A percentile compares a stretch with the other conserved stretches of the same genome.
Evolutionary conservation across 495 filamentous ascomycete species (phyloP).

Genomic region (Tricharina praecox): DNA sequence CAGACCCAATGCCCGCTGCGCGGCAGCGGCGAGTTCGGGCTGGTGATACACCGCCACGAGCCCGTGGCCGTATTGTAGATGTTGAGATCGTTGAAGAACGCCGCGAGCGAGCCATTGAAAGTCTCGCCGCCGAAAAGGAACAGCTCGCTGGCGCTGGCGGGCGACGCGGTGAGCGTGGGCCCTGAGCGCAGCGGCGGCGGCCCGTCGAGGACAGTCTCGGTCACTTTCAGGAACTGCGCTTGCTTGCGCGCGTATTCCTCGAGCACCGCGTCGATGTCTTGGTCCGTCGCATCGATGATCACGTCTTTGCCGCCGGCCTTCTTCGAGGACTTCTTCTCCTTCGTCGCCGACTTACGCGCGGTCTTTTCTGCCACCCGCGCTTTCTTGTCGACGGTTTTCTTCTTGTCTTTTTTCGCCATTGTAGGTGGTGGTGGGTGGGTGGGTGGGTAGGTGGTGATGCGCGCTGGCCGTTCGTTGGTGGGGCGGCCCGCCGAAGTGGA

Average conservation of each 20-base stretch:
- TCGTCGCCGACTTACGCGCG: slow-evolving; percentile 20
- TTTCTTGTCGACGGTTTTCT: slow-evolving; percentile 24
- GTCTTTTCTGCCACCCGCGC: slow-evolving; percentile 21
- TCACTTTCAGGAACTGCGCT: slow-evolving; percentile 83
- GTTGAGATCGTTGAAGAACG: slow-evolving; percentile 59
- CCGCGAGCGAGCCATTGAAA: slow-evolving; percentile 45
- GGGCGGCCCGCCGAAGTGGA: neutral
- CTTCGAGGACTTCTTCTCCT: slow-evolving; percentile 24
- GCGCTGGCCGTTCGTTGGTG: neutral
- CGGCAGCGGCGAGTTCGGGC: slow-evolving; percentile 79
- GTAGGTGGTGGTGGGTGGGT: slow-evolving; percentile 1
- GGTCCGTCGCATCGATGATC: slow-evolving; percentile 39
- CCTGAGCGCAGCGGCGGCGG: slow-evolving; percentile 67
- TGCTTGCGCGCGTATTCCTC: slow-evolving; percentile 67
- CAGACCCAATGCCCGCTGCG: slow-evolving; percentile 55
- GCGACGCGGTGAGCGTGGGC: slow-evolving; percentile 63
- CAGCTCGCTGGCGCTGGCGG: slow-evolving; percentile 72
- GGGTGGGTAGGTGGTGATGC: neutral
- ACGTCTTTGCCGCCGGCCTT: slow-evolving; percentile 28
- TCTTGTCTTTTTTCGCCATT: slow-evolving; percentile 26
- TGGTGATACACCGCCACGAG: slow-evolving; percentile 76
- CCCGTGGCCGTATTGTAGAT: slow-evolving; percentile 74
- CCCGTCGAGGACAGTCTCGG: slow-evolving; percentile 50
- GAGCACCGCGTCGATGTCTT: slow-evolving; percentile 93
- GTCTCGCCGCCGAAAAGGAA: slow-evolving; percentile 75